phyloP scores from a whole-genome alignment of 2,329 filamentous ascomycete species.

The Aspergillus texensis region DNA sequence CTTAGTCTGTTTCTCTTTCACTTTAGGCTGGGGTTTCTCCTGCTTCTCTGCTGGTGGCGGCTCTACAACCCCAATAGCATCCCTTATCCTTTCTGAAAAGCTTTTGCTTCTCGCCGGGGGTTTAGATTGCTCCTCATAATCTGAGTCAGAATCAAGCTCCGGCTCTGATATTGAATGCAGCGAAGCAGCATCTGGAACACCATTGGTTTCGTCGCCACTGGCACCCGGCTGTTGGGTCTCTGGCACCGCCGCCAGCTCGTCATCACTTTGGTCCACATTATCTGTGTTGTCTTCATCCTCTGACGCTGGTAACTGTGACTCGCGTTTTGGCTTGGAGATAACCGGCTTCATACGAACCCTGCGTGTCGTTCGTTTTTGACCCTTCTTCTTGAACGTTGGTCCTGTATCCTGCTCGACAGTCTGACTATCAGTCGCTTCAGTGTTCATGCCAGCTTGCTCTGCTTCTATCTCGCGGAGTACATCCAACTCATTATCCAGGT shows the following conservation, averaged over 20 bases:
- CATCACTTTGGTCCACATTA: constrained; percentile 26
- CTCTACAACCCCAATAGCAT: constrained; percentile 33
- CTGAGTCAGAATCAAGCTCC: constrained; percentile 34
- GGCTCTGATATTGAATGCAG: constrained; percentile 33
- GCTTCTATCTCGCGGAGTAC: constrained; percentile 48
- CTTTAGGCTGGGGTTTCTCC: constrained; percentile 15
- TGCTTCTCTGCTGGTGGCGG: constrained; percentile 19
- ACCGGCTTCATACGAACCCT: constrained; percentile 47
- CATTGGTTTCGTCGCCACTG: constrained; percentile 12
- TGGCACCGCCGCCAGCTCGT: constrained; percentile 32
- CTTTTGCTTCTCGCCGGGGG: constrained; percentile 29
- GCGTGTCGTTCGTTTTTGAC: constrained; percentile 52
- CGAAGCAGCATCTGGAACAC: constrained; percentile 23
- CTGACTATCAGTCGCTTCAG: constrained; percentile 44
- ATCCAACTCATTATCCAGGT: constrained; percentile 47
- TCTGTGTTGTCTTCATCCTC: constrained; percentile 19
- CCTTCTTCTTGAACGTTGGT: constrained; percentile 50
- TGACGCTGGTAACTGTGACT: constrained; percentile 25
- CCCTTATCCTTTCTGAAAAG: constrained; percentile 41
- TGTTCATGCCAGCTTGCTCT: constrained; percentile 31
- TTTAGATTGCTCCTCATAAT: constrained; percentile 28
- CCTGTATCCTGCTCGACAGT: constrained; percentile 14
- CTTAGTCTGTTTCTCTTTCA: constrained; percentile 29
- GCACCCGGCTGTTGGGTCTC: constrained; percentile 31
- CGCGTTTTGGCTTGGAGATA: constrained; percentile 32